Evolutionary conservation across 1,284 basidiomycete genomes (phyloP).

Genomic region (Mycosarcoma mackinlayi): DNA sequence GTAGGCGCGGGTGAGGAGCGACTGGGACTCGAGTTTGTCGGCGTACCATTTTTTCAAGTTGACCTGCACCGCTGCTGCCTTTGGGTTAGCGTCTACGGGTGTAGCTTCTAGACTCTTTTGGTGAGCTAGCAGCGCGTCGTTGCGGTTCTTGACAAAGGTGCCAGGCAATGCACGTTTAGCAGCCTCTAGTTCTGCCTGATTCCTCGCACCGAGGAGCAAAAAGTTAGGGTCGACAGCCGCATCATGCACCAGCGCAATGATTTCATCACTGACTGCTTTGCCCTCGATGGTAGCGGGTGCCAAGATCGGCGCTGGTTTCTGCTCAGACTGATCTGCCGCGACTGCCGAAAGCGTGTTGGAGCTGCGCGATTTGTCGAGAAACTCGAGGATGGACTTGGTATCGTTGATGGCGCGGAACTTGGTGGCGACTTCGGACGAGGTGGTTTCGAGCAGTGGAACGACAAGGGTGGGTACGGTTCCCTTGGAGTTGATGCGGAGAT

Average conservation of each 20-base stretch:
- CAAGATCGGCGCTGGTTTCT: slow-evolving; percentile 81
- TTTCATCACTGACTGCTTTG: slow-evolving; percentile 72
- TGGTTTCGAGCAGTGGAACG: slow-evolving; percentile 80
- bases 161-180: slow-evolving; percentile 68
- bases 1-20: slow-evolving; percentile 68
- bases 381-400: slow-evolving; percentile 81
- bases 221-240: slow-evolving; percentile 71
- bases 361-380: slow-evolving; percentile 71
- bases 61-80: slow-evolving; percentile 38
- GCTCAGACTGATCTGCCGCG: too few relatives aligned
- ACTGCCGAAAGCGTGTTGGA: too few relatives aligned
- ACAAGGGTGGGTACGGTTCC: slow-evolving; percentile 86
- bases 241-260: slow-evolving; percentile 77
- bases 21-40: slow-evolving; percentile 69
- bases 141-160: slow-evolving; percentile 70
- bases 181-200: slow-evolving; percentile 65
- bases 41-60: slow-evolving; percentile 68
- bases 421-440: slow-evolving; percentile 78
- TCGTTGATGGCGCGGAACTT: slow-evolving; percentile 84
- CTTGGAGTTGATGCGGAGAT: slow-evolving; percentile 82
- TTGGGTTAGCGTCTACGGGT: too few relatives aligned
- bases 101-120: slow-evolving; percentile 73
- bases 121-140: slow-evolving; percentile 73
- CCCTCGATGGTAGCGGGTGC: slow-evolving; percentile 83
- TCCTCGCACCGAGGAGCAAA: slow-evolving; percentile 68